These are phyloP conservation scores for Carallia brachiata DNA, from an alignment of 345 rosid species.

Conservation along the genomic window DNA sequence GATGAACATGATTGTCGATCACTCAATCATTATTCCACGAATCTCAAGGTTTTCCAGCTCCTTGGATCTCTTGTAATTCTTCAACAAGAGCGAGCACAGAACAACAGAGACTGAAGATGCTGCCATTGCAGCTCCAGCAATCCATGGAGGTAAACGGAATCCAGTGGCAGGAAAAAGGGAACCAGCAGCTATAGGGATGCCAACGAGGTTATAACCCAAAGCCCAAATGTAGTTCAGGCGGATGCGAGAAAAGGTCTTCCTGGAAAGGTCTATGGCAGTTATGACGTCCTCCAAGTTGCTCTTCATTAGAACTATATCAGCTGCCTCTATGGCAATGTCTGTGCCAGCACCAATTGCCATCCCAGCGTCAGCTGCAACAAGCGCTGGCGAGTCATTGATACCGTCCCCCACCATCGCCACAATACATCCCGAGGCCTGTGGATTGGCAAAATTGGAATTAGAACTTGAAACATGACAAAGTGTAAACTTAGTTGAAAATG, in stretches of 20 bases:
- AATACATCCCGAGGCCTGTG: slow-evolving; percentile 55
- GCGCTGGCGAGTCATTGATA: slow-evolving; percentile 88
- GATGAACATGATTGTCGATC: too few species aligned
- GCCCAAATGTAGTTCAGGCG: slow-evolving; percentile 96
- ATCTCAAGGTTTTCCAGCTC: slow-evolving; percentile 55
- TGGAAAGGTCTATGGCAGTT: slow-evolving; percentile 85
- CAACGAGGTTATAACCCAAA: slow-evolving; percentile 76
- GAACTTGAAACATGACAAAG: not conserved
- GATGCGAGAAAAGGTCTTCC: slow-evolving; percentile 75
- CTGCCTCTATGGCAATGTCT: slow-evolving; percentile 93
- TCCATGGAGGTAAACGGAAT: slow-evolving; percentile 92
- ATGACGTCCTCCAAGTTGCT: slow-evolving; percentile 93
- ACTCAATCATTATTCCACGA: slow-evolving; percentile 50
- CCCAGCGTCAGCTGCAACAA: slow-evolving; percentile 90
- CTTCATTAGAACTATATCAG: slow-evolving; percentile 91
- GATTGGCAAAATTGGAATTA: not conserved
- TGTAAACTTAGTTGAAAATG: not conserved
- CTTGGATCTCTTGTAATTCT: slow-evolving; percentile 69
- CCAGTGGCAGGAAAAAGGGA: slow-evolving; percentile 60
- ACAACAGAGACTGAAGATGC: slow-evolving; percentile 96
- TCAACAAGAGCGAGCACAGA: slow-evolving; percentile 77
- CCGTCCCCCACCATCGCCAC: slow-evolving; percentile 99
- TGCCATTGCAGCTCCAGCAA: slow-evolving; percentile 98
- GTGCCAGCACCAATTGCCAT: slow-evolving; percentile 99
- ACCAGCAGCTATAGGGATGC: slow-evolving; percentile 87